Evolutionary conservation across 179 eudicot species (phyloP), one percentile per base, ranked within the genome.

Genomic region (Beta lomatogona): DNA sequence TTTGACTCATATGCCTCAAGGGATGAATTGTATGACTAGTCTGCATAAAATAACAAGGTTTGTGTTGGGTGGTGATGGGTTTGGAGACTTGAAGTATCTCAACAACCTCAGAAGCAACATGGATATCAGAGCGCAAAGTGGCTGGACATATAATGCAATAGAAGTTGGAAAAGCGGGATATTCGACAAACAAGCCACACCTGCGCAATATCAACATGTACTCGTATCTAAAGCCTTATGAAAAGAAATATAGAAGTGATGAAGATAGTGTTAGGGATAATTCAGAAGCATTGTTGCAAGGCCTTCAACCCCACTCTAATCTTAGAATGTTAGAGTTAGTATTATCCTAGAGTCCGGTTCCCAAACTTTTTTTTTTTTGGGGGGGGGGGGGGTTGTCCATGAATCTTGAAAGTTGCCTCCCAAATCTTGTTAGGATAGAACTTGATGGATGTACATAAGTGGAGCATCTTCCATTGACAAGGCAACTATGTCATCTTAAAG

Each of bases 391-490:
- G 2, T 5, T 10, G n/a, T n/a, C 66, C n/a, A 66, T 31, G 54
- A 48, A 10, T 21, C 5, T 52, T 10, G 13, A 5, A n/a, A 52
- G 5, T 5, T 13, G 36, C 52, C 82, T 83, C 15, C 73, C 79
- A 3, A 79, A 75, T 75, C 82, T 83, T 41, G 86, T 79, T 4
- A 1, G 57, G 15, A 46, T 83, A 16, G 0, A 3, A 0, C 16
- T 82, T 1, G 0, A 0, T 0, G 0, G 0, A 0, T 82, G 81
- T 5, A 0, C 0, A 3, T 66, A 53, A 9, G 19, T 82, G 77
- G 28, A 71, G 45, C 53, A 71, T 0, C 41, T 82, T 12, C 84
- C 84, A 59, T 5, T 18, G 28, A 25, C 71, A 13, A 54, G 81
- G 3, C 45, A 16, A 54, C 45, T 82, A 5, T 48, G 11, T 2